Base-by-base conservation (phyloP, 805 yeast species). In the Metschnikowia reukaufii region DNA sequence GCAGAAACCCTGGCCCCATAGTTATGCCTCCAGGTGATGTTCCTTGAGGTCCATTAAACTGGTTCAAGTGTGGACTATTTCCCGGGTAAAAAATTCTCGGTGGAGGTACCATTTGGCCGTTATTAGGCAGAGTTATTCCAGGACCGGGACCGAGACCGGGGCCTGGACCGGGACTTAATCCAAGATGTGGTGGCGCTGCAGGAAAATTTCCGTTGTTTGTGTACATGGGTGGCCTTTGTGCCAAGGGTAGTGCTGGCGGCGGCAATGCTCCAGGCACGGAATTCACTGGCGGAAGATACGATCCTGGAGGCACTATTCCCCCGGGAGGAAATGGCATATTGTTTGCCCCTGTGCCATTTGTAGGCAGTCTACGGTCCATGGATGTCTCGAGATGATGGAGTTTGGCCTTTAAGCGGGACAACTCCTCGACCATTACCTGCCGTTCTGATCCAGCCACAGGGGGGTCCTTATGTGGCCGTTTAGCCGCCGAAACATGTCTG, bases 371-470 rank as follows among this genome's bases (percentile, higher is more conserved):
- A 20, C 29, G 39, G 21, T 18, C 37, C 31, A 40, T 17, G 21
- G 43, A 32, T 5, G 36, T 20, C 31, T 40, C 37, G 19, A 40
- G n/a, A n/a, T 40, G 20, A 4, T n/a, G 36, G 21, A 40, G 36
- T 23, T 32, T 40, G 7, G 18, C 20, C 15, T 21, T 31, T n/a
- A 40, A 23, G 27, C 37, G 43, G 4, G 7, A 2, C 37, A 40
- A 32, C 32, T 40, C 36, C 37, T 40, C 37, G 16, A 19, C 36
- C 8, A 21, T 27, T 15, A 8, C n/a, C 19, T 39, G 16, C 12
- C 21, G 29, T 8, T 12, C 29, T 8, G 12, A n/a, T 10, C 10
- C 29, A 8, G 21, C 15, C 4, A 29, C 23, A 2, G 17, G 9
- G 17, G 18, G 15, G 4, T 20, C 39, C 18, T 19, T 29, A 36